Evolutionary conservation across 441 rosid species (phyloP), one percentile per base, ranked within the genome.

Genomic region (Croton setiger): DNA sequence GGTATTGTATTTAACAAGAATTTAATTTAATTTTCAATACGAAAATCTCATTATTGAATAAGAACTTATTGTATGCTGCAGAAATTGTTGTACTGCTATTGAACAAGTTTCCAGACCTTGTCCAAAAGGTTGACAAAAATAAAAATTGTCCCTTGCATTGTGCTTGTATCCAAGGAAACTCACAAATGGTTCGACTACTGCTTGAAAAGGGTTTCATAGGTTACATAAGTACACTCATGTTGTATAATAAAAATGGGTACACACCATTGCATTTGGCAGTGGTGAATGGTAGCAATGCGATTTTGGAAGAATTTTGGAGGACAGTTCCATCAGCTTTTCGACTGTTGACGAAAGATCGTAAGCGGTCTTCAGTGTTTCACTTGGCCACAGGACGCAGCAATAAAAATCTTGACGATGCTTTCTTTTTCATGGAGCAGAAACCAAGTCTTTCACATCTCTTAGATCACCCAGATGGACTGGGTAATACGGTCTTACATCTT

Each of bases 181-280:
- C 18, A 18, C 72, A 67, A 35, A 79, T 77, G 36, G 52, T 69
- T 5, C 59, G 14, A 37, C 54, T 75, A 60, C 79, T 74, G 43
- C 58, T 76, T 12, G 12, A 17, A 17, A 20, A 59, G n/a, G n/a
- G n/a, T n/a, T n/a, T n/a, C n/a, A n/a, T n/a, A 36, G 2, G 62
- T 60, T 4, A 67, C 74, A 49, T 23, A 35, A 41, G 2, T 0
- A 3, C 5, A 0, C 2, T 1, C 54, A 0, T 15, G 51, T 48
- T 47, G 6, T 67, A 63, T 31, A 69, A 76, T 60, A 56, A 70
- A 12, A 4, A 41, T 20, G 81, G 79, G n/a, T 61, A 70, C 62
- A 76, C 76, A 2, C 79, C 79, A 3, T 33, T 76, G 71, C 81
- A 82, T 52, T 56, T 74, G 72, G 85, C 77, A 37, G 79, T 72